Evolutionary conservation across 169 alveolate genomes (phyloP), one percentile per base, ranked within the genome.

Genomic region (Cryptosporidium sp.): DNA sequence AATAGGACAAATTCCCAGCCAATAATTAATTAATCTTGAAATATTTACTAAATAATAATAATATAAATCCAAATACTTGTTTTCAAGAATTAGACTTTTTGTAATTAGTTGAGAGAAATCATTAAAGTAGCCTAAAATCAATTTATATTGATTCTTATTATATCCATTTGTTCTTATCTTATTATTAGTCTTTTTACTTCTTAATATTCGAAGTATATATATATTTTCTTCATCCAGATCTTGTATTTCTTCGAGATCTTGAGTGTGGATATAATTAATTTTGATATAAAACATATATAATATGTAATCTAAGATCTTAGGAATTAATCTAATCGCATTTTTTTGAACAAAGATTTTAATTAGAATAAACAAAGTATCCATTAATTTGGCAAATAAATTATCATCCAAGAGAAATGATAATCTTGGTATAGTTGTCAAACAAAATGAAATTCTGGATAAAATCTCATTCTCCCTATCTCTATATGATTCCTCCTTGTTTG

Each of bases 21-120:
- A 73, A 26, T 33, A 73, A 23, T 59, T 26, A 26, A 73, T 52
- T 35, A 73, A 12, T 73, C 55, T 73, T 18, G 86, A 73, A 5
- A 73, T 73, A 31, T 35, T 73, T 14, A 59, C 51, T 26, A 73
- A 33, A 41, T 55, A 51, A 35, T 73, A 41, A 37, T 73, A 73
- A 59, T 55, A 73, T 41, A 58, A 37, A 59, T 73, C 86, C 51
- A 55, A 23, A 58, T 55, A 41, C 31, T 35, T 73, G 14, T 37
- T 52, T 39, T 73, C 70, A 29, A 73, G 31, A 52, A 73, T 51
- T 16, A 51, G 21, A 23, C 18, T n/a, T 14, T 33, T 73, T 12
- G 86, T 73, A 18, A 73, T 18, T 16, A 35, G 33, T 29, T 35
- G 33, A 35, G 39, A 39, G 37, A 51, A 73, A 2, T 73, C 58